Evolutionary conservation across 257 asterid species (phyloP).

Genomic region (Solanum medicagineum): DNA sequence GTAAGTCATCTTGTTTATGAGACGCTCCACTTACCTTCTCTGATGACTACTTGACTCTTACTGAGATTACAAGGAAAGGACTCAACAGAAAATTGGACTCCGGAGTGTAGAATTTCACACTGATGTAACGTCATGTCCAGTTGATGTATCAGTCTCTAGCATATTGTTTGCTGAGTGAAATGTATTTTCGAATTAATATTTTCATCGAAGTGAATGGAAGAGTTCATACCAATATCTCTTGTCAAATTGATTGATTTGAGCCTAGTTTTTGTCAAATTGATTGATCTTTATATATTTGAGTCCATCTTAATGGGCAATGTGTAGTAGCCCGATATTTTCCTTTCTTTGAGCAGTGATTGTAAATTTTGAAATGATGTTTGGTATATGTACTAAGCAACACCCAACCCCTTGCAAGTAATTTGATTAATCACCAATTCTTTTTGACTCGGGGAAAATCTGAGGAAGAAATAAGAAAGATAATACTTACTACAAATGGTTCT

Average conservation of each 20-base stretch:
- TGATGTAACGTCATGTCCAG: not conserved
- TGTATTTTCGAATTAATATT: not conserved
- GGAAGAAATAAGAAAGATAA: not conserved
- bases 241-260: not conserved
- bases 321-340: not conserved
- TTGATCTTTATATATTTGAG: not conserved
- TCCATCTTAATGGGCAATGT: not conserved
- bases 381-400: not conserved
- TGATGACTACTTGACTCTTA: not conserved
- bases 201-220: not conserved
- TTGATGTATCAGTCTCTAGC: not conserved
- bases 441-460: not conserved
- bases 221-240: not conserved
- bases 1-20: not conserved
- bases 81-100: not conserved
- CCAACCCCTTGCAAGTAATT: not conserved
- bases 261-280: not conserved
- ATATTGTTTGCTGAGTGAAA: not conserved
- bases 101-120: not conserved
- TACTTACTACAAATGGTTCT: not conserved
- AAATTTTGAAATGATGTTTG: not conserved
- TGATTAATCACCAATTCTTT: not conserved
- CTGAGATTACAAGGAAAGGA: not conserved
- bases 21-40: not conserved
- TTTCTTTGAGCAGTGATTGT: not conserved